These are phyloP conservation scores for Xerocomus amazonicus DNA, from an alignment of 1,284 basidiomycete genomes.

Conservation along the genomic window DNA sequence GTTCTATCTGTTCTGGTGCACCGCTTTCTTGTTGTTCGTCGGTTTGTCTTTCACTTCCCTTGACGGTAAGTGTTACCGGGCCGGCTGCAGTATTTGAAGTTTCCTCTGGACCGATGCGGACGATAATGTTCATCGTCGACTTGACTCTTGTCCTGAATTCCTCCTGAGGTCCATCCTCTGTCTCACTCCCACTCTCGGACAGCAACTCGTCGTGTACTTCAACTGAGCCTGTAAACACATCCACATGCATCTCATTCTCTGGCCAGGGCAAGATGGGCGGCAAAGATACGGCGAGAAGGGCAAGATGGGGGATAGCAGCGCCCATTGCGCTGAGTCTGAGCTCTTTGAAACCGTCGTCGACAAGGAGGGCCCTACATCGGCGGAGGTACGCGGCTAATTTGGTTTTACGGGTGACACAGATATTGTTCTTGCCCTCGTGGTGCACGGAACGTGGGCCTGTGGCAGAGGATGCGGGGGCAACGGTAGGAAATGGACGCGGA, in stretches of 20 bases:
- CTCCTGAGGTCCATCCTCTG: conserved; percentile 41
- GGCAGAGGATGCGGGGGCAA: conserved; percentile 69
- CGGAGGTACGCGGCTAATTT: conserved; percentile 71
- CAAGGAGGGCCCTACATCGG: conserved; percentile 70
- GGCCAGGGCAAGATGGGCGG: conserved; percentile 73
- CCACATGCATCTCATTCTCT: conserved; percentile 59
- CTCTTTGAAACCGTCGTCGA: conserved; percentile 80
- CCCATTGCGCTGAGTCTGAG: conserved; percentile 80
- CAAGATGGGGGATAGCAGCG: conserved; percentile 81
- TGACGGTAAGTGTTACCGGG: neutral
- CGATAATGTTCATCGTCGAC: conserved; percentile 57
- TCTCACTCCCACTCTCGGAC: conserved; percentile 67
- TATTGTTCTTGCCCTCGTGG: conserved; percentile 65
- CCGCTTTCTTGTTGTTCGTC: conserved; percentile 2
- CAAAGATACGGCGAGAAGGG: conserved; percentile 69
- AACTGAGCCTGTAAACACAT: conserved; percentile 71
- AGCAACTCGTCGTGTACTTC: conserved; percentile 78
- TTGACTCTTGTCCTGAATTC: conserved; percentile 63
- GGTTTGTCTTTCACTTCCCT: conserved; percentile 18
- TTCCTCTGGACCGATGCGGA: conserved; percentile 60
- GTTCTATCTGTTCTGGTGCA: conserved; percentile 27
- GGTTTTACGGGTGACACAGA: conserved; percentile 81
- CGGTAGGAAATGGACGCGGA: conserved; percentile 70
- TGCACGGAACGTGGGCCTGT: conserved; percentile 78
- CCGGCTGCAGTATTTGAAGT: conserved; percentile 29